Base-by-base conservation (phyloP, 2,329 filamentous ascomycete genomes). In the Penicillium sp. region DNA sequence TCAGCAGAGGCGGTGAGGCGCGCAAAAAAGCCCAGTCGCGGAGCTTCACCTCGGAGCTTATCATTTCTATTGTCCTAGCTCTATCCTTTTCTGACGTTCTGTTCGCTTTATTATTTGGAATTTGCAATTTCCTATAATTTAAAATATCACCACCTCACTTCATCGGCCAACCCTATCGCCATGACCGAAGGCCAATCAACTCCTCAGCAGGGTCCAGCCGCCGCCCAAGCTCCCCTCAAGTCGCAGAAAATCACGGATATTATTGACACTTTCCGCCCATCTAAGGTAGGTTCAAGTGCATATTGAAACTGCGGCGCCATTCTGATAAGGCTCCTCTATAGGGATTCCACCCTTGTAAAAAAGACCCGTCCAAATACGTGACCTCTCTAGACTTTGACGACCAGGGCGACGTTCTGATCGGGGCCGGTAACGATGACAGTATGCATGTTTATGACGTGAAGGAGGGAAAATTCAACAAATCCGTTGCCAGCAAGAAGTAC, bases 361-460 rank as follows among this genome's bases (percentile, higher is more conserved):
- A 70, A 63, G 77, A 75, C 40, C 61, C 59, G 50, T 66, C 63
- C 48, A 84, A 87, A 4, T 82, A 86, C 61, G 85, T 97, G 57
- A 88, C 94, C 9, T 97, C 93, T 1, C 84, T 99, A 66, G 93
- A 99, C 78, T 99, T 96, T 71, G 92, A 97, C 74, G 92, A 97
- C 77, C 88, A 90, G 41, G 94, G 94, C 73, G 91, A 97, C 73
- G 89, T 93, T 47, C 84, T 95, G 57, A 91, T 99, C 75, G 90
- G 92, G 0, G 90, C 91, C 6, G 90, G 92, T 63, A 91, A 90
- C 77, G 94, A 99, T 74, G 92, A 97, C 72, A 95, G 90, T 4
- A 89, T 99, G 60, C 92, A 97, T 69, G 87, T 99, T 31, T 99
- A 95, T 78, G 96, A 94, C 67, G 88, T 96, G 60, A 90, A 89